Evolutionary conservation across 176 grass and related monocot species (phyloP).

Genomic region (Oryza meyeriana): DNA sequence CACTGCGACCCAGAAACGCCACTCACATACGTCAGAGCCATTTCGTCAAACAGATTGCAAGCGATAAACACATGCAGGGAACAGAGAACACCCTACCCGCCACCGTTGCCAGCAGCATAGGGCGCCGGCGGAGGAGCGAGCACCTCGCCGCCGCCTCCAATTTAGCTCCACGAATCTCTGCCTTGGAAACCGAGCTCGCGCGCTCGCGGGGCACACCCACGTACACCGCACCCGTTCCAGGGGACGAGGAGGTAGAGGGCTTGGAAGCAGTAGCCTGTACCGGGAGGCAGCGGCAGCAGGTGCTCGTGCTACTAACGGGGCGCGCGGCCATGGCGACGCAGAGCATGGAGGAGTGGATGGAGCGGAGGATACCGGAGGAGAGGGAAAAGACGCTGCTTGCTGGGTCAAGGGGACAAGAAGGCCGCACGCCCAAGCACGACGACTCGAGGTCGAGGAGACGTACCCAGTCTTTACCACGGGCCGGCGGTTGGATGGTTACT

Average conservation of each 20-base stretch:
- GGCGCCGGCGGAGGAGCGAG: neutral
- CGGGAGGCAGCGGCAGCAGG: neutral
- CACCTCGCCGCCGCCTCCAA: neutral
- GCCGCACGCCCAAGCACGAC: neutral
- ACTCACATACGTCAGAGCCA: neutral
- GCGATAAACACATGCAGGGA: neutral
- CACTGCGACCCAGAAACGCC: conserved; percentile 46
- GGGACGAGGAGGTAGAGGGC: neutral
- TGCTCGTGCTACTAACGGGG: neutral
- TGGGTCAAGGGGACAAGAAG: neutral
- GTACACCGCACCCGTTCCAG: neutral
- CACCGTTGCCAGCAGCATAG: conserved; percentile 21
- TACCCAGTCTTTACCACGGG: too few relatives aligned
- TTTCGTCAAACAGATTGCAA: conserved; percentile 36
- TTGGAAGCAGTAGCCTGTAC: neutral
- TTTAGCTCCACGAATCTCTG: conserved; percentile 4
- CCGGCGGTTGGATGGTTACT: too few relatives aligned
- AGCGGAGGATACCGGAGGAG: neutral
- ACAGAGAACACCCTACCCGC: neutral
- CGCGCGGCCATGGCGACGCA: conserved; percentile 34
- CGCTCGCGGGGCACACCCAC: neutral
- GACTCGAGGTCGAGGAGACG: neutral
- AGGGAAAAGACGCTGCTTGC: neutral
- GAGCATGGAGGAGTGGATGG: conserved; percentile 16
- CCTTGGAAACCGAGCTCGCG: neutral